Percentiles rank a stretch among this genome's conserved stretches.
Conservation (phyloP, 1,284 basidiomycete species). For the Takashimella koratensis region DNA sequence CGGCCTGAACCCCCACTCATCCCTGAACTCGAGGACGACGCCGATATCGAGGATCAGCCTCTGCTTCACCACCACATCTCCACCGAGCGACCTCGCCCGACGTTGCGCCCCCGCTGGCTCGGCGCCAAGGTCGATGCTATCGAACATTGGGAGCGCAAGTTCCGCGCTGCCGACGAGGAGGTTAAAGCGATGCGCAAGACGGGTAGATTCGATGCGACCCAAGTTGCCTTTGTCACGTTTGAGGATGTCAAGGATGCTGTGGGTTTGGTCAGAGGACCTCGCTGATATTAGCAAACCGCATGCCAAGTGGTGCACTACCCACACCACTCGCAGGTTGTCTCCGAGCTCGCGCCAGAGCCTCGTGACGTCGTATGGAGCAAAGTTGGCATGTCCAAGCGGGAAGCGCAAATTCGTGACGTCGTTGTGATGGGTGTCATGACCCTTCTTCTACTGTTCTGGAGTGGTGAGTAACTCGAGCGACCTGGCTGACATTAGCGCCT, state of each 20-base stretch:
- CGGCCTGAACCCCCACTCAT: constrained; percentile 25
- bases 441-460: constrained; percentile 76
- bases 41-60: constrained; percentile 13
- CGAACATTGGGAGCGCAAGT: constrained; percentile 73
- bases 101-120: constrained; percentile 31
- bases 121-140: constrained; percentile 71
- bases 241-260: constrained; percentile 89
- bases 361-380: constrained; percentile 94
- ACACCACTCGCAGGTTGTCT: constrained; percentile 62
- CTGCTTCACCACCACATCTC: constrained; percentile 24
- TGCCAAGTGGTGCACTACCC: constrained; percentile 78
- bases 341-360: constrained; percentile 83
- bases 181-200: constrained; percentile 49
- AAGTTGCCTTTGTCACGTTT: constrained; percentile 93
- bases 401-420: constrained; percentile 62
- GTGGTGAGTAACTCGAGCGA: constrained; percentile 42
- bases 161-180: constrained; percentile 71
- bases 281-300: constrained; percentile 71
- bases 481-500: constrained; percentile 55
- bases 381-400: constrained; percentile 62
- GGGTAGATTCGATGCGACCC: constrained; percentile 68
- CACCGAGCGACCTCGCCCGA: constrained; percentile 35
- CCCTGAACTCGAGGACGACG: constrained; percentile 53
- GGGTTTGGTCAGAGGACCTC: constrained; percentile 31
- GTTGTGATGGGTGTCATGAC: constrained; percentile 66